phyloP scores from a whole-genome alignment of 2,329 filamentous ascomycete genomes.

The Phialophora chinensis region DNA sequence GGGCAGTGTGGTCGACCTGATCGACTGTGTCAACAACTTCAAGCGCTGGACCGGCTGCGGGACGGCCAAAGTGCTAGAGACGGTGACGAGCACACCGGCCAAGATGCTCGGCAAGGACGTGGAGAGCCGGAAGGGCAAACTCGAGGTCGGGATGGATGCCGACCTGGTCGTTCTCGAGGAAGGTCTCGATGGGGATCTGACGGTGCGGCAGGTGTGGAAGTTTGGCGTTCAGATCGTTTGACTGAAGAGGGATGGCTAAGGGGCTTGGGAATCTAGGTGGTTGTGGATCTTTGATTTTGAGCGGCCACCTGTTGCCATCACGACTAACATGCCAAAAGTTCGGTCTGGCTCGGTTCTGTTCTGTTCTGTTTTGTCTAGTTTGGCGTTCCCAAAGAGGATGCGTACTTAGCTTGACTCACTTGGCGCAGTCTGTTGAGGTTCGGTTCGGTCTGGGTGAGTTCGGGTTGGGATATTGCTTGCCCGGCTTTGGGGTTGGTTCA shows the following conservation, averaged over 20 bases:
- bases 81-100: conserved; percentile 78
- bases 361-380: neutral
- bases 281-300: neutral
- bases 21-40: conserved; percentile 84
- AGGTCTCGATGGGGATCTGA: conserved; percentile 57
- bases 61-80: conserved; percentile 70
- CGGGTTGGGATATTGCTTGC: neutral
- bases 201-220: conserved; percentile 80
- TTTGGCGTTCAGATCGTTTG: conserved; percentile 59
- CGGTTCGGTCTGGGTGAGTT: neutral
- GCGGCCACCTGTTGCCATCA: neutral
- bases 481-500: neutral
- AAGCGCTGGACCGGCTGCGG: conserved; percentile 73
- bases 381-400: neutral
- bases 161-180: conserved; percentile 71
- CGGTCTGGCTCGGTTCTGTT: neutral
- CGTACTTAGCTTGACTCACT: neutral
- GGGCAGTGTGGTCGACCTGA: conserved; percentile 68
- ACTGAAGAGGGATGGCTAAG: neutral
- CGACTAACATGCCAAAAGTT: neutral
- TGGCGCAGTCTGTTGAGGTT: neutral
- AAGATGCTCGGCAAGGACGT: conserved; percentile 70
- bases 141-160: conserved; percentile 68
- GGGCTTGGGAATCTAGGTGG: neutral
- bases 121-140: conserved; percentile 68